Evolutionary conservation across 805 yeast genomes (phyloP), one percentile per base, ranked within the genome.

Genomic region (Saitoella complicata): DNA sequence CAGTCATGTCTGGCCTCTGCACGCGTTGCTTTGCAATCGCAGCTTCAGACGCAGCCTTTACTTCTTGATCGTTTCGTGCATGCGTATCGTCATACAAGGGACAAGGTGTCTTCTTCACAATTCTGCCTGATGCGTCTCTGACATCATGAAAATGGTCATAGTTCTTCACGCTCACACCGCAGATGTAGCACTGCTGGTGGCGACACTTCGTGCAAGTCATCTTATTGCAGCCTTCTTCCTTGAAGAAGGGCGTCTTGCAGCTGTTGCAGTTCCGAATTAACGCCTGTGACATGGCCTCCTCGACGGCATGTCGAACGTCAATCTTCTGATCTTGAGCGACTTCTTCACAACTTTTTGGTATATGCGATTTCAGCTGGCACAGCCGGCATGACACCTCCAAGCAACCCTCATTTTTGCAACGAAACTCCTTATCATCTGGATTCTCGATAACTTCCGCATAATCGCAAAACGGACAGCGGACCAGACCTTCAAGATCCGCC

Each of bases 381-480:
- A 29, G 5, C 29, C 31, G 31, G 31, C 40, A 38, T 5, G 40
- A 12, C 12, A 38, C 40, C n/a, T 13, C 40, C 32, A 38, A 12
- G 29, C 40, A 38, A 9, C 31, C 40, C 12, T 9, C 32, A 29
- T 38, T 32, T n/a, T 31, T 21, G 10, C 34, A 32, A n/a, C 43
- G 34, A 10, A 11, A 33, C 7, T 73, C 72, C 41, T 70, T 69
- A 3, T 79, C 80, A 46, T 68, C 68, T 0, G 75, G 69, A 50
- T 69, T 72, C 45, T 74, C 63, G 55, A 74, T 78, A 12, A 76
- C 69, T 51, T 74, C 67, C 6, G 73, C 78, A 38, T 72, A 57
- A 46, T 64, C 70, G 4, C 76, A 43, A 11, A 38, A 29, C 10
- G 40, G 40, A 38, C 40, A 38, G 6, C 29, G 29, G 7, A 29